Evolutionary conservation across 352 stramenopile species (phyloP).

Genomic region (Phytopythium boreale): DNA sequence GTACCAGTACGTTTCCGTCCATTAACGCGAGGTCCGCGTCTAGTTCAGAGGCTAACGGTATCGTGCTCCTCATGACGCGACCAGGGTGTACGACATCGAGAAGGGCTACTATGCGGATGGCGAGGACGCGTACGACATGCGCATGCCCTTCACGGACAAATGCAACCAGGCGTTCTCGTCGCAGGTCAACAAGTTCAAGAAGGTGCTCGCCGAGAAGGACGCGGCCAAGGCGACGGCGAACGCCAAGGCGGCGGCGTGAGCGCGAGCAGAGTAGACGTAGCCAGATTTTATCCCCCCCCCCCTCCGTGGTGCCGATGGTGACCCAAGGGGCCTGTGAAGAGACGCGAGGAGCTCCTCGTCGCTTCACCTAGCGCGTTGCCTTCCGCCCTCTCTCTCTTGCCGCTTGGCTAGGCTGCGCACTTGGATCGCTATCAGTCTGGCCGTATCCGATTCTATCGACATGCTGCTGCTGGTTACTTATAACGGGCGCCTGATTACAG

Average conservation of each 20-base stretch:
- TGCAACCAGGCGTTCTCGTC: slow-evolving; percentile 83
- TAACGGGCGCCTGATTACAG: too few relatives aligned
- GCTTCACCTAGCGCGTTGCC: neutral
- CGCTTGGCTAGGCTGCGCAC: too few relatives aligned
- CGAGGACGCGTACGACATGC: slow-evolving; percentile 99
- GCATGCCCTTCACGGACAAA: slow-evolving; percentile 92
- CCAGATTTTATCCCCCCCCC: neutral
- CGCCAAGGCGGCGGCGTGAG: neutral
- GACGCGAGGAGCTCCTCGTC: too few relatives aligned
- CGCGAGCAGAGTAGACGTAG: neutral
- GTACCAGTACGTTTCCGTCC: slow-evolving; percentile 88
- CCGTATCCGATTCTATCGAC: too few relatives aligned
- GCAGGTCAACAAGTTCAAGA: slow-evolving; percentile 80
- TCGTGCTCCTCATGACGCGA: neutral
- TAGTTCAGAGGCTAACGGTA: too few relatives aligned
- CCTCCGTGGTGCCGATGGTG: too few relatives aligned
- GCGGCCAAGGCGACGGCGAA: slow-evolving; percentile 24
- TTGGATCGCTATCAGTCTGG: too few relatives aligned
- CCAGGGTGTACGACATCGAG: slow-evolving; percentile 96
- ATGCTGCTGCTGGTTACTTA: too few relatives aligned
- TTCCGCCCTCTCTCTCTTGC: neutral
- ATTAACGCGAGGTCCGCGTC: neutral
- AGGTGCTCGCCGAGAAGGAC: slow-evolving; percentile 72
- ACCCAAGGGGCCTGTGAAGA: too few relatives aligned
- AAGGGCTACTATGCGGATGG: slow-evolving; percentile 99